phyloP scores from a whole-genome alignment of 2,329 filamentous ascomycete genomes.

The Colletotrichum gigasporum region DNA sequence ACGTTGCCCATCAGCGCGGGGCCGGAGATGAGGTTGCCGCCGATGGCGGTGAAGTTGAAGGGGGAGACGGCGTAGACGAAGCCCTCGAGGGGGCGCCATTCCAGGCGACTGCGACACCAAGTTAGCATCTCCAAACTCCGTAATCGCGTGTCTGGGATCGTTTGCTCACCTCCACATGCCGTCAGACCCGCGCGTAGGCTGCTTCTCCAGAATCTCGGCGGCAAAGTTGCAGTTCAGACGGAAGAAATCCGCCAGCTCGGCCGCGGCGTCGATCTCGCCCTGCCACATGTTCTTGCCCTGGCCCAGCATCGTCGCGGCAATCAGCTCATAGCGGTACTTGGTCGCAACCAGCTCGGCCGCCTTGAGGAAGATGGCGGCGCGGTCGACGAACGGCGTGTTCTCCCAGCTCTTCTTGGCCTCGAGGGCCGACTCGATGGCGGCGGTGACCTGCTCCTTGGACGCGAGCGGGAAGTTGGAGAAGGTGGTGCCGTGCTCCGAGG shows the following conservation, averaged over 20 bases:
- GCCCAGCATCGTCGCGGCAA: slow-evolving; percentile 51
- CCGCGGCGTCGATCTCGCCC: slow-evolving; percentile 48
- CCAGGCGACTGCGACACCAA: slow-evolving; percentile 37
- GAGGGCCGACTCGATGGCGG: slow-evolving; percentile 42
- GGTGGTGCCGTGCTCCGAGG: slow-evolving; percentile 42
- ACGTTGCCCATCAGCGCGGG: slow-evolving; percentile 51
- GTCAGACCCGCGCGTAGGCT: slow-evolving; percentile 43
- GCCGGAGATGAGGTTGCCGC: slow-evolving; percentile 45
- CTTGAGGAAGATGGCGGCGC: slow-evolving; percentile 46
- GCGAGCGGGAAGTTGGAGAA: slow-evolving; percentile 48
- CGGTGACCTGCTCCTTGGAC: slow-evolving; percentile 42
- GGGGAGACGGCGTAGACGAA: slow-evolving; percentile 52
- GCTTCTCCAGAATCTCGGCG: slow-evolving; percentile 45
- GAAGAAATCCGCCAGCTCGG: slow-evolving; percentile 49
- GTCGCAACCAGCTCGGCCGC: slow-evolving; percentile 43
- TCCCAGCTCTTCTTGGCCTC: slow-evolving; percentile 44
- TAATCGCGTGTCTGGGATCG: no score
- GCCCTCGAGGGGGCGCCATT: slow-evolving; percentile 50
- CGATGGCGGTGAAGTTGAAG: slow-evolving; percentile 54
- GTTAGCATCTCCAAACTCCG: not conserved
- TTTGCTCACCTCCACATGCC: slow-evolving; percentile 43
- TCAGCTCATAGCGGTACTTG: slow-evolving; percentile 41
- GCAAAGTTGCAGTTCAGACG: slow-evolving; percentile 42
- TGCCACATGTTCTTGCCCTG: slow-evolving; percentile 52
- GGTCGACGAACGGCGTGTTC: slow-evolving; percentile 43